A percentile compares a stretch with the other conserved stretches of the same genome.
These are phyloP conservation scores for Parmales sp. DNA, from an alignment of 108 stramenopile genomes.

Conservation along the genomic window DNA sequence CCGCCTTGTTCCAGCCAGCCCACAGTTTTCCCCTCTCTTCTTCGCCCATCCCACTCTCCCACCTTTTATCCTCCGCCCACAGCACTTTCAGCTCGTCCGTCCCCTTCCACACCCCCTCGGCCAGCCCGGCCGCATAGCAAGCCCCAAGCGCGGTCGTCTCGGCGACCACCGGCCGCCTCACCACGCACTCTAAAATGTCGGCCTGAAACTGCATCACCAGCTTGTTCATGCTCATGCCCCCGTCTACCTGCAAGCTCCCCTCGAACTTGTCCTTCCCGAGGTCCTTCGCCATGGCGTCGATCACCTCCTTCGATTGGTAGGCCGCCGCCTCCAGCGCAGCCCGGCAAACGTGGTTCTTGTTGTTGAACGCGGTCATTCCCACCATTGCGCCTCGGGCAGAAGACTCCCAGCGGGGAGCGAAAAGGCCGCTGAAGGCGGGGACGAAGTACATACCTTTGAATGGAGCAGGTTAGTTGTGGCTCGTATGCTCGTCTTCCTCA, in stretches of 20 bases:
- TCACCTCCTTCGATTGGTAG: conserved; percentile 79
- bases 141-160: conserved; percentile 96
- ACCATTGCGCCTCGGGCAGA: conserved; percentile 88
- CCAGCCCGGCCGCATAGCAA: conserved; percentile 90
- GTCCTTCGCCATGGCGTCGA: conserved; percentile 79
- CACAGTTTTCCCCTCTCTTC: conserved; percentile 46
- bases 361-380: conserved; percentile 80
- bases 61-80: conserved; percentile 62
- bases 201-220: conserved; percentile 94
- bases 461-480: too few relatives aligned
- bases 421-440: conserved; percentile 90
- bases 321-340: conserved; percentile 90
- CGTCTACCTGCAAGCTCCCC: conserved; percentile 78
- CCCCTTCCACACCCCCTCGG: conserved; percentile 81
- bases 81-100: conserved; percentile 60
- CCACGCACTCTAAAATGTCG: conserved; percentile 76
- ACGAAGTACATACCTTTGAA: conserved; percentile 93
- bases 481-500: too few relatives aligned
- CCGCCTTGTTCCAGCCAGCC: conserved; percentile 82
- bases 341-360: conserved; percentile 75
- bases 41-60: conserved; percentile 53
- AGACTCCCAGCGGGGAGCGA: conserved; percentile 90
- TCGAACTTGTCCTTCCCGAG: conserved; percentile 41
- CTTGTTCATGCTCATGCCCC: conserved; percentile 80
- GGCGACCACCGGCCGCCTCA: conserved; percentile 57